phyloP scores from a whole-genome alignment of 805 yeast species.

The Candida germanica region DNA sequence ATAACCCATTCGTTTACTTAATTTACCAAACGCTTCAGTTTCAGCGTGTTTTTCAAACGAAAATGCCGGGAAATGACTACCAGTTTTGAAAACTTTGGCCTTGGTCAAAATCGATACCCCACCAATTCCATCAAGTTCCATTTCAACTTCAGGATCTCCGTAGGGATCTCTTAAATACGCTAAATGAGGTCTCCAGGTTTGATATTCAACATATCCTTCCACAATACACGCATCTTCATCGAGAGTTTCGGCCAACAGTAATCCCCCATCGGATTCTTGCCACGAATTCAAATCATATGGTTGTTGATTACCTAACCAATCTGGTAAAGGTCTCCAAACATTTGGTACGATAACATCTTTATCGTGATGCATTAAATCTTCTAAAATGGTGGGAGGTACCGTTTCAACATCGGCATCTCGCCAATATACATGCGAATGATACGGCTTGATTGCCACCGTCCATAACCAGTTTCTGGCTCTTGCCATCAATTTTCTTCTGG shows the following conservation, averaged over 20 bases:
- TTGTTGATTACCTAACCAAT: conserved; percentile 80
- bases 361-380: conserved; percentile 89
- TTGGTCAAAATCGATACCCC: conserved; percentile 91
- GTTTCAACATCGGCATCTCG: conserved; percentile 97
- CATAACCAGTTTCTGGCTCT: conserved; percentile 93
- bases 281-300: conserved; percentile 83
- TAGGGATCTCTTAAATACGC: conserved; percentile 93
- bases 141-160: conserved; percentile 90
- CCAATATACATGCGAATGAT: conserved; percentile 97
- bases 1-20: conserved; percentile 82
- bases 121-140: conserved; percentile 95
- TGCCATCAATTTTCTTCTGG: conserved; percentile 92
- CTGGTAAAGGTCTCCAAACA: conserved; percentile 88
- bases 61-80: conserved; percentile 95
- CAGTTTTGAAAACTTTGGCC: conserved; percentile 81
- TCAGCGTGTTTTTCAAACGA: conserved; percentile 96
- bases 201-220: conserved; percentile 95
- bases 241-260: conserved; percentile 67
- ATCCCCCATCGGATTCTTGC: conserved; percentile 82
- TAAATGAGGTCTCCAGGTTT: conserved; percentile 96
- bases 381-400: conserved; percentile 77
- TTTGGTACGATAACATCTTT: conserved; percentile 93
- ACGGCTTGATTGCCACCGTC: conserved; percentile 80
- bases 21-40: conserved; percentile 94
- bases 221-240: conserved; percentile 96